These are phyloP conservation scores for Xylariaceae sp. DNA, from an alignment of 2,329 filamentous ascomycete species.

Conservation along the genomic window DNA sequence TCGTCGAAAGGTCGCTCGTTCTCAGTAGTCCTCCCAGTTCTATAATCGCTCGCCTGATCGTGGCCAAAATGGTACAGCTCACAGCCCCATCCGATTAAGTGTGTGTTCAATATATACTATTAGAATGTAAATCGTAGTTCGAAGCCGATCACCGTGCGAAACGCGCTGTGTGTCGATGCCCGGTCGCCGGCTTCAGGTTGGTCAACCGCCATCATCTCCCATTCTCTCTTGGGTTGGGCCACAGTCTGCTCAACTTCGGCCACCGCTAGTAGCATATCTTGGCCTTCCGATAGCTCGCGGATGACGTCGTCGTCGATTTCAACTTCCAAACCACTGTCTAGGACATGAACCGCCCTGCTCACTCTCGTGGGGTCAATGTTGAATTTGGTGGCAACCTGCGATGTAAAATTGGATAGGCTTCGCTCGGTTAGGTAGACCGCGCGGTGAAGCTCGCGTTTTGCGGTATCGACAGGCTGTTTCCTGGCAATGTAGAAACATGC, in stretches of 20 bases:
- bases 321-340: constrained; percentile 72
- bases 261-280: constrained; percentile 81
- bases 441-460: constrained; percentile 64
- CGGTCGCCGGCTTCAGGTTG: constrained; percentile 34
- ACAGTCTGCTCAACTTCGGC: constrained; percentile 37
- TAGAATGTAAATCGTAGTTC: constrained; percentile 47
- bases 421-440: constrained; percentile 82
- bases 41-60: constrained; percentile 7
- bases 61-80: constrained; percentile 14
- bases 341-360: constrained; percentile 66
- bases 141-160: constrained; percentile 32
- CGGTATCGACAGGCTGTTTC: constrained; percentile 46
- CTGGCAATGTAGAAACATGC: constrained; percentile 83
- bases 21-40: constrained; percentile 4
- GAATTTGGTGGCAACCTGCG: constrained; percentile 73
- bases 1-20: too few relatives aligned
- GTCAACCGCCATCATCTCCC: constrained; percentile 62
- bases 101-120: constrained; percentile 18
- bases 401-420: constrained; percentile 69
- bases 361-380: constrained; percentile 70
- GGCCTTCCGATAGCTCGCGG: constrained; percentile 77
- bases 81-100: constrained; percentile 1
- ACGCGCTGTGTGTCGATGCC: constrained; percentile 28
- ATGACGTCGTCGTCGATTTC: constrained; percentile 90
- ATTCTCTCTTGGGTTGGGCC: constrained; percentile 50